These are phyloP conservation scores for Achaetomiella virescens DNA, from an alignment of 495 filamentous ascomycete species.

Conservation along the genomic window DNA sequence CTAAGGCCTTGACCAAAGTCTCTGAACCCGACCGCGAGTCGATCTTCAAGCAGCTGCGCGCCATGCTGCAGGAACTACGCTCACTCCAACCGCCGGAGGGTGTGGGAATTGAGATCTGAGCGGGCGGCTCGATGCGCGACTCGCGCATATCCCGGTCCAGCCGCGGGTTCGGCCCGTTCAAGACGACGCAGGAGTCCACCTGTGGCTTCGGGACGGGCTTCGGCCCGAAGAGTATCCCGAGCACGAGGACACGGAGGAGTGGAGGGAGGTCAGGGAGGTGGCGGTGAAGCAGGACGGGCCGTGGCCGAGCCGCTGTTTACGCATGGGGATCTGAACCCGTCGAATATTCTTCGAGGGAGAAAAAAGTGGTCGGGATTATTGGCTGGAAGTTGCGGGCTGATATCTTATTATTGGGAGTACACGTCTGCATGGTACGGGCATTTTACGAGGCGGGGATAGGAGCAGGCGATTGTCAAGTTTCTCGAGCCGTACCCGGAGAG, in stretches of 20 bases:
- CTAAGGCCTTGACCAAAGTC: no score
- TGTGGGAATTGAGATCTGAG: background rate
- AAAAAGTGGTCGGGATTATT: constrained; percentile 1
- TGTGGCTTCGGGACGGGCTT: constrained; percentile 1
- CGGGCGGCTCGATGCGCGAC: constrained; percentile 8
- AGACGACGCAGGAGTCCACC: constrained; percentile 8
- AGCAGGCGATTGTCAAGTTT: background rate
- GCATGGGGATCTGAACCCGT: constrained; percentile 1
- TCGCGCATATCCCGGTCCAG: background rate
- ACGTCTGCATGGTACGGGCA: constrained; percentile 1
- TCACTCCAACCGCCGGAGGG: constrained; percentile 1
- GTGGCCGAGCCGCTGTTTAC: constrained; percentile 5
- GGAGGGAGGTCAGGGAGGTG: constrained; percentile 6
- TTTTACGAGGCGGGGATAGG: background rate
- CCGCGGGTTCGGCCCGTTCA: constrained; percentile 10
- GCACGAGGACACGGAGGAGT: background rate
- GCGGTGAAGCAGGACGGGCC: background rate
- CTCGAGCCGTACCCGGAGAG: constrained; percentile 2
- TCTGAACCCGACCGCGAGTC: background rate
- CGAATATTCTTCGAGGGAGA: background rate
- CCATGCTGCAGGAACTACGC: constrained; percentile 3
- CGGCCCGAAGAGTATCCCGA: background rate
- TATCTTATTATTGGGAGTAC: constrained; percentile 12
- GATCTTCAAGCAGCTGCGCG: constrained; percentile 1
- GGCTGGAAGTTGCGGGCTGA: constrained; percentile 9